Evolutionary conservation across 2,329 filamentous ascomycete species (phyloP), one percentile per base, ranked within the genome.

Genomic region (Botrytis deweyae): DNA sequence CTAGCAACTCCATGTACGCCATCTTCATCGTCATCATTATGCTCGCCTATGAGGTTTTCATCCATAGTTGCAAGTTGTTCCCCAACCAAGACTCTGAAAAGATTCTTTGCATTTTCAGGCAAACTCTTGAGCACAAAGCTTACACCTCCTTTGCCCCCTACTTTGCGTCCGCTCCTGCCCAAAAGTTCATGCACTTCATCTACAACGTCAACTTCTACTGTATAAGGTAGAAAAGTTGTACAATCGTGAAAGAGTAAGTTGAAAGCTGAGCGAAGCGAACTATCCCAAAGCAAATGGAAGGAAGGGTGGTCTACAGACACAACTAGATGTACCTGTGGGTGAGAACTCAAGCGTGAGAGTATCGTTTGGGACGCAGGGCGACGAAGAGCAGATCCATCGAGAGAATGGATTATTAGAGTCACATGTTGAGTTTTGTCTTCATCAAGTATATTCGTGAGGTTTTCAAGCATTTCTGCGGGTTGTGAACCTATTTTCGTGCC

Each of bases 201-300:
- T 4, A 98, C 94, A 2, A 93, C 90, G 79, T 97, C 93, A 12
- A 94, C 84, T 81, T 97, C 94, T 4, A 88, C 87, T 18, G 87
- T 85, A 78, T 93, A 93, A 0, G 93, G 87, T 0, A 88, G 86
- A 80, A 97, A 98, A 0, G 96, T 98, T 1, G 96, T 98, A 79
- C 92, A 92, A 84, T 99, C 95, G 84, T 99, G 96, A 83, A 97
- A 98, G 42, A 94, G 85, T 78, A 98, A 95, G 81, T 93, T 92
- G 83, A 95, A 93, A 42, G 92, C 89, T 25, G 93, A 91, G 65
- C 93, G 91, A n/a, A 95, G 87, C 72, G 91, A 91, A 71, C 93
- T 91, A 83, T 98, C 94, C 95, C 95, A 99, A 69, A 98, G 87
- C 1, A 98, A 84, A 0, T 93, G 85, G 80, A 97, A 97, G 79